Evolutionary conservation across 805 yeast genomes (phyloP), one percentile per base, ranked within the genome.

Genomic region (Nakazawaea populi): DNA sequence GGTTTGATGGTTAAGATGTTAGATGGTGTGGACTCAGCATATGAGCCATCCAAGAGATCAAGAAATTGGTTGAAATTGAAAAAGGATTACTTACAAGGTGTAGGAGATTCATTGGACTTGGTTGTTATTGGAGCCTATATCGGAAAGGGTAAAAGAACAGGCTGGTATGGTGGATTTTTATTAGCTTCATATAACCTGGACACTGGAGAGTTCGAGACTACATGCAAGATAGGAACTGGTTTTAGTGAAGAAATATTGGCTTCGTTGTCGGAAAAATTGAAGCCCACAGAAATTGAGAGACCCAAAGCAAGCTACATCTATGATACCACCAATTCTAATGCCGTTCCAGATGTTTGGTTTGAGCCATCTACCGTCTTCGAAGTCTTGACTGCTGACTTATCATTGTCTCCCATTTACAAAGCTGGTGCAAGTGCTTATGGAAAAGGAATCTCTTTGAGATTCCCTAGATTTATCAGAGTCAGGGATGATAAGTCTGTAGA

Each of bases 181-280:
- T 72, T 94, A 47, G 98, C 96, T 0, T 85, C 95, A 32, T 92
- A 89, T 63, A 94, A 94, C 61, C 83, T 82, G 51, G 97, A 92
- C 52, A 79, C 89, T 0, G 98, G 95, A 27, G 97, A 91, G 60
- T 89, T 79, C 64, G 98, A 94, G 66, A 87, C 97, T 0, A 85
- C 96, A 41, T 94, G 99, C 71, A 94, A 94, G 65, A 91, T 95
- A 50, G 99, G 99, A 45, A 94, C 99, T 0, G 99, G 99, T 0
- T 94, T 94, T 62, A 80, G 90, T 40, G 99, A 94, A 57, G 97
- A 85, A 56, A 77, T 83, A 60, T 73, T 94, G 52, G 80, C 80
- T 36, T 68, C 68, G 30, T 65, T 94, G 34, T 74, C 83, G 59
- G 77, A 75, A 29, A 73, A 73, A 46, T 73, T 94, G 52, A 80